Evolutionary conservation across 23 red algal species (phyloP).

Genomic region (Gracilaria caudata): DNA sequence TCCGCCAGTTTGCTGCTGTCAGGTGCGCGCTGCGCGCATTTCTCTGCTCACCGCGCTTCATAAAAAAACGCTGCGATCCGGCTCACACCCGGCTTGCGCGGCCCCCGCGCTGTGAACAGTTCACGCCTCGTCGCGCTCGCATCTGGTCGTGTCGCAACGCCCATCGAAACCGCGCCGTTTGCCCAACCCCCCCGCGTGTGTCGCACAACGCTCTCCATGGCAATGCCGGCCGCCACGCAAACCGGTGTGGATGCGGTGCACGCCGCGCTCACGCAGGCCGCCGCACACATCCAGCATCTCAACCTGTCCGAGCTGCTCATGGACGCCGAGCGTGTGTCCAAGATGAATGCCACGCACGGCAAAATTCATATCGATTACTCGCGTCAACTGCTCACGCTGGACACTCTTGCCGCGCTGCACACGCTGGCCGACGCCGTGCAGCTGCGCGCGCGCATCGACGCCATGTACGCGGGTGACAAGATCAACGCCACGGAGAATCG

Average conservation of each 20-base stretch:
- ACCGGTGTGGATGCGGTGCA: slow-evolving; percentile 7
- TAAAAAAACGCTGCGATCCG: no score
- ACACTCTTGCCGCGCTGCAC: slow-evolving; percentile 63
- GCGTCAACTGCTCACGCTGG: slow-evolving; percentile 77
- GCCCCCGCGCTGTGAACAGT: neutral
- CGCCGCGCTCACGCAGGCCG: slow-evolving; percentile 39
- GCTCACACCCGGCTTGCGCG: neutral
- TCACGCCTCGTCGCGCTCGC: no score
- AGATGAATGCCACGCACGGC: slow-evolving; percentile 59
- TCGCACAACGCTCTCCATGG: neutral
- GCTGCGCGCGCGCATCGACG: slow-evolving; percentile 59
- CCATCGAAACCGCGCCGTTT: no score
- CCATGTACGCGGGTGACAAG: slow-evolving; percentile 85
- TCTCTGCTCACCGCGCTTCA: no score
- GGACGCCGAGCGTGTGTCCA: slow-evolving; percentile 40
- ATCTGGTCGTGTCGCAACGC: no score
- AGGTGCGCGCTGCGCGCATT: neutral
- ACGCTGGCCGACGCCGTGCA: slow-evolving; percentile 44
- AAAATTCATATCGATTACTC: slow-evolving; percentile 83
- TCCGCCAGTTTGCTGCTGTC: no score
- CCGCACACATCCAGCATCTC: slow-evolving; percentile 21
- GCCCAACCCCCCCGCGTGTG: no score
- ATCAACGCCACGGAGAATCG: slow-evolving; percentile 96
- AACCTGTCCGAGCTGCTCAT: slow-evolving; percentile 57
- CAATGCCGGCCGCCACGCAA: neutral